A percentile compares a stretch with the other conserved stretches of the same genome.
Evolutionary conservation across 176 grass and related monocot species (phyloP).

Genomic region (Aegilops umbellulata): DNA sequence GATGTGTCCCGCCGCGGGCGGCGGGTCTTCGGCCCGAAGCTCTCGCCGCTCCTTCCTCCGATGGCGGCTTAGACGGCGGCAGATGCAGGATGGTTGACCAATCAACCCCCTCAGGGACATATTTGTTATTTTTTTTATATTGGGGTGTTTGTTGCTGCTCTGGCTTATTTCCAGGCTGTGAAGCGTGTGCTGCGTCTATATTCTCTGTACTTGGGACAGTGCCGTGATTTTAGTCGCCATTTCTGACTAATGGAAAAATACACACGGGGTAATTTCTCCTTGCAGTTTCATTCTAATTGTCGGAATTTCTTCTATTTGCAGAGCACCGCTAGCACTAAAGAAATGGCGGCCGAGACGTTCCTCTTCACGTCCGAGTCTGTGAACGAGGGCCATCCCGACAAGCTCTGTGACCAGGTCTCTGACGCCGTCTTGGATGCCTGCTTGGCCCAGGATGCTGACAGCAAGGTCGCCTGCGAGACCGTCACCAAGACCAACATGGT

Average conservation of each 20-base stretch:
- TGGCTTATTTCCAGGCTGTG: no score
- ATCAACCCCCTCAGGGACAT: background rate
- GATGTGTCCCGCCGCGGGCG: no score
- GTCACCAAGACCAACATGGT: slow-evolving; percentile 96
- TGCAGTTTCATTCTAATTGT: background rate
- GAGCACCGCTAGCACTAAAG: background rate
- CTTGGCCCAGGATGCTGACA: slow-evolving; percentile 56
- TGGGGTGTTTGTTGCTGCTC: no score
- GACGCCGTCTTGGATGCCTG: slow-evolving; percentile 56
- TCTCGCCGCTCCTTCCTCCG: no score
- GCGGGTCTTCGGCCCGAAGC: no score
- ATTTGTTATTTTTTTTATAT: background rate
- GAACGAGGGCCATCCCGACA: slow-evolving; percentile 67
- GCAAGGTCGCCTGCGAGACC: slow-evolving; percentile 76
- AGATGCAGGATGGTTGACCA: no score
- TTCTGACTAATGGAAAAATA: no score
- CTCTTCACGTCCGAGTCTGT: background rate
- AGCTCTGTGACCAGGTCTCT: slow-evolving; percentile 65
- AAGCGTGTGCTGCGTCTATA: no score
- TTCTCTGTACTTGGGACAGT: no score
- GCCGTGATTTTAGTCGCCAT: no score
- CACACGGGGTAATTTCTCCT: no score
- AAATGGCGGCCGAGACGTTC: background rate
- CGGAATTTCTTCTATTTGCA: background rate
- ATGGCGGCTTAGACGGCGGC: no score